phyloP scores from a whole-genome alignment of 345 rosid genomes.

The Acer negundo region DNA sequence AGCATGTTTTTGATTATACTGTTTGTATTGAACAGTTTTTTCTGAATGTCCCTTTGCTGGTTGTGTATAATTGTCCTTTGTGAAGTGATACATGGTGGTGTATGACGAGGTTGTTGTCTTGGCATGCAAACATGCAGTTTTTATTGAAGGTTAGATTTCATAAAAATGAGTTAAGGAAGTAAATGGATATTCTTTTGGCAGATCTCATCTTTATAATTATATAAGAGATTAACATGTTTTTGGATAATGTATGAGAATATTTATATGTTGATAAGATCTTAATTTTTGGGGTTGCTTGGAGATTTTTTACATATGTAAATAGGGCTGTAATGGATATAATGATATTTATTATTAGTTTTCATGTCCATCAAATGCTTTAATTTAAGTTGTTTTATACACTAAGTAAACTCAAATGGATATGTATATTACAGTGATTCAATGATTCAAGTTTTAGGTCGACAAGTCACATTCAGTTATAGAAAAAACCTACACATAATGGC shows the following conservation, averaged over 20 bases:
- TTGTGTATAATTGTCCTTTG: too few species aligned
- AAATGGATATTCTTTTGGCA: conserved; percentile 1
- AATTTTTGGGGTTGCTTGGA: conserved; percentile 50
- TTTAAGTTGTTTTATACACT: too few species aligned
- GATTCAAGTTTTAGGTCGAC: too few species aligned
- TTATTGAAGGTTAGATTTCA: conserved; percentile 69
- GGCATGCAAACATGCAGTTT: conserved; percentile 81
- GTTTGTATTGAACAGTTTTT: too few species aligned
- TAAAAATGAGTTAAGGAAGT: conserved; percentile 59
- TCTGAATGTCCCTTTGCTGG: too few species aligned
- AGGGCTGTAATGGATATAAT: conserved; percentile 3
- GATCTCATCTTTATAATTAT: background rate
- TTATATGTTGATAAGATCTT: conserved; percentile 32
- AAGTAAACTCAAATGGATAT: too few species aligned
- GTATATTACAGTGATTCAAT: too few species aligned
- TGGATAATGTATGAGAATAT: conserved; percentile 11
- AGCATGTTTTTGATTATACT: too few species aligned
- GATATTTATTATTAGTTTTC: too few species aligned
- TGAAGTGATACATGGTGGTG: background rate
- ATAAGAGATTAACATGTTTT: background rate
- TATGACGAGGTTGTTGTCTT: conserved; percentile 2
- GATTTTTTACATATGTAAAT: conserved; percentile 39
- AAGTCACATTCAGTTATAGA: too few species aligned
- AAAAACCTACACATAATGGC: too few species aligned
- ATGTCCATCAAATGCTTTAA: too few species aligned